Conservation (phyloP, 106 monocot genomes). For the Dendrobium nobile region DNA sequence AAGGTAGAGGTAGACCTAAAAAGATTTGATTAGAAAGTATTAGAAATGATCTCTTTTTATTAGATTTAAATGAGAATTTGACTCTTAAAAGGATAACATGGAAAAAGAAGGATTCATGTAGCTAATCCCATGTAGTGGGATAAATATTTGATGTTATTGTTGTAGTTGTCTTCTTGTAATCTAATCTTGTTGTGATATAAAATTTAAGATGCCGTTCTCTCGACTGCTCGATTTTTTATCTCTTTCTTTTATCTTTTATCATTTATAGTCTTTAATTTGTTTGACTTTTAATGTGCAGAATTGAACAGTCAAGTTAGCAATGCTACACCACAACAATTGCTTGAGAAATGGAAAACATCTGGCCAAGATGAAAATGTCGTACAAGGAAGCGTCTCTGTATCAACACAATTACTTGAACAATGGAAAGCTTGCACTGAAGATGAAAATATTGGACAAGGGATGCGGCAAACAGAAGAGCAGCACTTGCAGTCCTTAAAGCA, state of each 20-base stretch:
- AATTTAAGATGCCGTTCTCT: neutral
- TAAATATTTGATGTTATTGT: neutral
- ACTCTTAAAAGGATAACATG: too few species aligned
- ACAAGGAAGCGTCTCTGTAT: conserved; percentile 30
- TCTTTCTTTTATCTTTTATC: neutral
- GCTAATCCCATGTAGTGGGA: neutral
- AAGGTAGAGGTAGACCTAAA: too few species aligned
- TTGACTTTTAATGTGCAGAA: neutral
- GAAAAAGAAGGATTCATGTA: neutral
- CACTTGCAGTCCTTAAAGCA: conserved; percentile 24
- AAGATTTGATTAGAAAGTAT: too few species aligned
- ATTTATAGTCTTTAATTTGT: neutral
- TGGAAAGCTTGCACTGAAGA: conserved; percentile 33
- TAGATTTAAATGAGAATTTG: too few species aligned
- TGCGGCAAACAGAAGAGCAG: conserved; percentile 31
- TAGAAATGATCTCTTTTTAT: too few species aligned
- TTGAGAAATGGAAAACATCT: conserved; percentile 33
- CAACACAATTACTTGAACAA: conserved; percentile 24
- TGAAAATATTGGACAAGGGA: conserved; percentile 28
- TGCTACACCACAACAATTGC: conserved; percentile 30
- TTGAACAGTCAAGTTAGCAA: conserved; percentile 16
- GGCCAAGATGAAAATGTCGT: conserved; percentile 26
- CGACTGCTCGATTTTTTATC: neutral
- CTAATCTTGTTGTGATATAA: neutral
- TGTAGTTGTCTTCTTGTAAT: neutral